phyloP scores from a whole-genome alignment of 2,329 filamentous ascomycete species.

The Hypocrella siamensis region DNA sequence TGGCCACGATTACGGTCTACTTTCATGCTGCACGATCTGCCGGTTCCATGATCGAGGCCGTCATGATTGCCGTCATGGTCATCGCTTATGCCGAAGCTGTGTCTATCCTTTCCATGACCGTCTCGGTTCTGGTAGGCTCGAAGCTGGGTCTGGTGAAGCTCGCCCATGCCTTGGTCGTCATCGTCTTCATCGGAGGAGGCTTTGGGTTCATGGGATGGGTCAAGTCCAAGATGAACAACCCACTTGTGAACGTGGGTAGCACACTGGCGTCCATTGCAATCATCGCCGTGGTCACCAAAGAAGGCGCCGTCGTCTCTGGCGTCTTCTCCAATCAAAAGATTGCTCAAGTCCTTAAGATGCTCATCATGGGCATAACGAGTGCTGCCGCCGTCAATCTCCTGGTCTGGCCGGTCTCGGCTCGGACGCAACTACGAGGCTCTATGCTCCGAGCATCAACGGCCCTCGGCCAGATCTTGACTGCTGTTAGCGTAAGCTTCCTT shows the following conservation, averaged over 20 bases:
- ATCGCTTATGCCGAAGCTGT: constrained; percentile 53
- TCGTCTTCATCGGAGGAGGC: constrained; percentile 67
- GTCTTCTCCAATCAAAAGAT: constrained; percentile 51
- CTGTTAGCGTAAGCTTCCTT: constrained; percentile 68
- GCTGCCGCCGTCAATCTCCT: constrained; percentile 55
- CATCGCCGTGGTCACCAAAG: constrained; percentile 74
- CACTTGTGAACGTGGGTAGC: constrained; percentile 64
- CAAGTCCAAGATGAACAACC: constrained; percentile 59
- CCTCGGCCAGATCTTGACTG: constrained; percentile 61
- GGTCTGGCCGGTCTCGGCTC: constrained; percentile 61
- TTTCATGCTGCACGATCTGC: constrained; percentile 73
- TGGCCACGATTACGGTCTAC: constrained; percentile 80
- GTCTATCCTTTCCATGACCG: constrained; percentile 66
- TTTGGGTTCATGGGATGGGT: constrained; percentile 73
- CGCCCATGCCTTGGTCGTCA: constrained; percentile 59
- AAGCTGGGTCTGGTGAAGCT: constrained; percentile 48
- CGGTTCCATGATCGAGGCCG: constrained; percentile 74
- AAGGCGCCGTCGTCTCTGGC: constrained; percentile 64
- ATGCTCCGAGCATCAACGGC: constrained; percentile 58
- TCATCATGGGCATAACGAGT: constrained; percentile 57
- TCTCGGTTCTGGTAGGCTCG: constrained; percentile 59
- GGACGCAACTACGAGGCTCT: constrained; percentile 51
- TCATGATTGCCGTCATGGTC: constrained; percentile 56
- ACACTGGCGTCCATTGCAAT: constrained; percentile 71
- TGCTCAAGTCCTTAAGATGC: constrained; percentile 50